Evolutionary conservation across 1,284 basidiomycete species (phyloP), one percentile per base, ranked within the genome.

Genomic region (Cutaneotrichosporon sp.): DNA sequence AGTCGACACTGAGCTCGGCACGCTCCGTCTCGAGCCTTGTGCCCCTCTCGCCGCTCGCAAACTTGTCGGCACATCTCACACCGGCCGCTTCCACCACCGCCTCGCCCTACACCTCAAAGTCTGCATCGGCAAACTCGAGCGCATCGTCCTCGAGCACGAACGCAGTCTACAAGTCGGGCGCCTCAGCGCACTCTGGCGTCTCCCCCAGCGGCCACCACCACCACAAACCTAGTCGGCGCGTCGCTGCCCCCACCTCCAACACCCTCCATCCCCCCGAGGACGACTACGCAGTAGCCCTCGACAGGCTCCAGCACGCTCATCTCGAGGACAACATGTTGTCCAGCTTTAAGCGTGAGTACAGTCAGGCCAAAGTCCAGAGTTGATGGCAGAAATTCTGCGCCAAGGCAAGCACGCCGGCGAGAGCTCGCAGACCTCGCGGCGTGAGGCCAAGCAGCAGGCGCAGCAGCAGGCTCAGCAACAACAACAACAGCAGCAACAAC

Each of bases 381-480:
- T 30, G 26, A 5, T 30, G 26, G 10, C 26, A 89, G 89, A 89
- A 77, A 85, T 93, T 67, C 87, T 92, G 57, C 82, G 90, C 44
- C 75, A 75, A 67, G 75, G 75, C 60, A 76, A 76, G 64, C 86
- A 90, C 76, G 86, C 86, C 69, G 87, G 86, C 76, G 81, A 86
- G 33, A 43, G 34, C 18, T 20, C 20, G 10, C 26, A 46, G 10
- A 40, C 38, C 41, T 53, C 69, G 5, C 41, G 46, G 10, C 44
- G 53, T 46, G 30, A 54, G 41, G 56, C 30, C 15, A 45, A 52
- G 12, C 9, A 30, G 26, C 26, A 30, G 26, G 26, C 26, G 7
- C 26, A 30, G 10, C 26, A 30, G 26, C 26, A 30, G 10, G 26
- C 26, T 30, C 26, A 30, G 10, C 26, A 30, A 30, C 26, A 30